phyloP scores from a whole-genome alignment of 768 basidiomycete genomes.

The Collybia mongolica region DNA sequence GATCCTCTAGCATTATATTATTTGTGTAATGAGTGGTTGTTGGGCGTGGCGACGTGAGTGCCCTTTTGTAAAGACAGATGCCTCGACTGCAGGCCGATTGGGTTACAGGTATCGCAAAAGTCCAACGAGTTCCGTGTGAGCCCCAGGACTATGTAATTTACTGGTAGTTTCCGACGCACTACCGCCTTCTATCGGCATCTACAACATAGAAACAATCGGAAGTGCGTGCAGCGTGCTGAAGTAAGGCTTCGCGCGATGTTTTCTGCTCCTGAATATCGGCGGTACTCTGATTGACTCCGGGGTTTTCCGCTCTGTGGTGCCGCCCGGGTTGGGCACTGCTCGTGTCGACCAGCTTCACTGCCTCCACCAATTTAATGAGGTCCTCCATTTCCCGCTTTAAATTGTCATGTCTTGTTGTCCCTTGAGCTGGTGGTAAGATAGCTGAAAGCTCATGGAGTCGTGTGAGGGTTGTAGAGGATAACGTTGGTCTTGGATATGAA shows the following conservation, averaged over 20 bases:
- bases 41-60: too few relatives aligned
- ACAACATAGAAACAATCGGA: constrained; percentile 62
- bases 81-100: too few relatives aligned
- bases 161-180: background rate
- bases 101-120: too few relatives aligned
- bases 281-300: constrained; percentile 27
- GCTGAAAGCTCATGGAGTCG: constrained; percentile 75
- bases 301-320: constrained; percentile 39
- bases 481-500: constrained; percentile 69
- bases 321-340: constrained; percentile 28
- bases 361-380: constrained; percentile 76
- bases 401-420: constrained; percentile 47
- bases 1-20: too few relatives aligned
- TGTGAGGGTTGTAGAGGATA: constrained; percentile 55
- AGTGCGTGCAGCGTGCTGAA: constrained; percentile 51
- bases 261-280: constrained; percentile 7
- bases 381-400: constrained; percentile 66
- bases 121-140: too few relatives aligned
- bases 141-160: too few relatives aligned
- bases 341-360: constrained; percentile 65
- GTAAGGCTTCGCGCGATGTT: constrained; percentile 38
- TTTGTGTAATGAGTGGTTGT: too few relatives aligned
- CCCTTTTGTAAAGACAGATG: too few relatives aligned
- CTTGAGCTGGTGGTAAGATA: constrained; percentile 60
- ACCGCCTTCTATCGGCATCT: constrained; percentile 42